Evolutionary conservation across 1,139 yeast species (phyloP).

Genomic region (Candida sanyaensis): DNA sequence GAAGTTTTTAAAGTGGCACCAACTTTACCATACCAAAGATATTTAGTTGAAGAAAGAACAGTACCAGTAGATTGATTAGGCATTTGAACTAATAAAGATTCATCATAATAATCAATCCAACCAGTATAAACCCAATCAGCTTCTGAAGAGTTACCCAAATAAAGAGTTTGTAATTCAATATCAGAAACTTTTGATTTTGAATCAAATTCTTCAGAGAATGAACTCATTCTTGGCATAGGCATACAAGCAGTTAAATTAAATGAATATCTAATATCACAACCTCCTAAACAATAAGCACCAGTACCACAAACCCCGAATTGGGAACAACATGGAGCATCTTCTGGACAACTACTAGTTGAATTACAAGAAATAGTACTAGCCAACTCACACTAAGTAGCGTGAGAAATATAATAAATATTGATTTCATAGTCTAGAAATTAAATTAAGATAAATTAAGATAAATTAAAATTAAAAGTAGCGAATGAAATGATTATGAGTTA

Average conservation of each 20-base stretch:
- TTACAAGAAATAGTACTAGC: conserved; percentile 43
- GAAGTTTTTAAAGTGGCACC: conserved; percentile 72
- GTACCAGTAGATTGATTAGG: conserved; percentile 78
- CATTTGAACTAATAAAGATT: conserved; percentile 71
- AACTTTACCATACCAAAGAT: conserved; percentile 86
- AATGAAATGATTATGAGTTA: background rate
- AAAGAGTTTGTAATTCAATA: conserved; percentile 40
- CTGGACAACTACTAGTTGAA: conserved; percentile 60
- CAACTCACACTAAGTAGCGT: conserved; percentile 11
- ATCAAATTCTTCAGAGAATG: conserved; percentile 38
- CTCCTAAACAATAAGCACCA: conserved; percentile 78
- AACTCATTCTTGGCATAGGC: conserved; percentile 54
- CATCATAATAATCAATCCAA: conserved; percentile 53
- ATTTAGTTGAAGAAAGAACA: conserved; percentile 76
- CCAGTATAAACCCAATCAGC: conserved; percentile 80
- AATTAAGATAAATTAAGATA: background rate
- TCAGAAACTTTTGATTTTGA: conserved; percentile 22
- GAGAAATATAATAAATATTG: conserved; percentile 9
- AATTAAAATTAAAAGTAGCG: background rate
- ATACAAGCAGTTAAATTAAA: conserved; percentile 64
- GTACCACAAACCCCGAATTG: conserved; percentile 85
- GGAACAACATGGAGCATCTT: conserved; percentile 75
- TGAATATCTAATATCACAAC: conserved; percentile 74
- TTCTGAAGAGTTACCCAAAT: conserved; percentile 69
- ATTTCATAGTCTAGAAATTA: conserved; percentile 9